Base-by-base conservation (phyloP, 202 grass and related monocot genomes). In the Thinopyrum obtusiflorum region DNA sequence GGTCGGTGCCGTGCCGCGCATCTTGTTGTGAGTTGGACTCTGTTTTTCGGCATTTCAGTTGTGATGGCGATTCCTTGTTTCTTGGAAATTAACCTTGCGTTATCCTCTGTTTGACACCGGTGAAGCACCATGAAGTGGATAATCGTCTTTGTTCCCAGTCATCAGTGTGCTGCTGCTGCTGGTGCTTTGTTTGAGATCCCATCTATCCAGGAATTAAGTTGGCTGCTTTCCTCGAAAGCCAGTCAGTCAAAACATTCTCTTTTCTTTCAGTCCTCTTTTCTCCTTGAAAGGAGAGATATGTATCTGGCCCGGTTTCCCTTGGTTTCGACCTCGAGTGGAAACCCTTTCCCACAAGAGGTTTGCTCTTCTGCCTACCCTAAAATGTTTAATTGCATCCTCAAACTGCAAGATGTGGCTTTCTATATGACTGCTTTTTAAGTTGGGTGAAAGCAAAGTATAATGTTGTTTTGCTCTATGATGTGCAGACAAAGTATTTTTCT, bases 281-380 rank as follows among this genome's bases (percentile, higher is more conserved):
- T 32, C 31, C 31, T 32, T 32, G 31, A 32, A 32, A 32, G 31
- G 31, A 5, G 31, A 32, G 31, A 32, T 32, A 32, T 32, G 31
- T 32, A 0, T 32, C 31, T 32, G 31, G 5, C 31, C 31, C 31
- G n/a, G 90, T 96, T 59, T 79, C 90, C 81, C 83, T 99, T 71
- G 97, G 93, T 21, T 99, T 99, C 39, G 92, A 99, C 85, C 93
- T 99, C 2, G 97, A 96, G 67, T 96, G 93, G 91, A 91, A 35
- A 42, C 93, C 93, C 78, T 84, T 93, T 57, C 88, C 91, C 20
- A 83, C 84, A 74, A 85, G 90, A 91, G 93, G 93, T 98, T 88
- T 11, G 84, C 81, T 87, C 1, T 66, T 87, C 29, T 87, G 21
- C 23, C 18, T 85, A 59, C 28, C 49, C 28, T 33, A 4, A 57